phyloP scores from a whole-genome alignment of 345 rosid genomes.

The Jatropha curcas region DNA sequence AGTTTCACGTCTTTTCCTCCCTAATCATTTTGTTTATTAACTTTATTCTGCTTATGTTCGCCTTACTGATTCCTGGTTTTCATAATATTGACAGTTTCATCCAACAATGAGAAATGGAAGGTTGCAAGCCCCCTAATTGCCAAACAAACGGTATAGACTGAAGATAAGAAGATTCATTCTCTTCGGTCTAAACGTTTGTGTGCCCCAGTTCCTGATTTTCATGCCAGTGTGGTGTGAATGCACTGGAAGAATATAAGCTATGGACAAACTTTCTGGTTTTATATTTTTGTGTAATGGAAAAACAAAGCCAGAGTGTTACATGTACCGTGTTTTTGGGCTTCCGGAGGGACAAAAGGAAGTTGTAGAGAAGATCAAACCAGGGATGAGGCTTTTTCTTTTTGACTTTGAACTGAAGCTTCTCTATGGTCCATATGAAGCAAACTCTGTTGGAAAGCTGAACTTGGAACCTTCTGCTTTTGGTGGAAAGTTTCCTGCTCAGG shows the following conservation, averaged over 20 bases:
- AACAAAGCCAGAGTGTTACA: conserved; percentile 48
- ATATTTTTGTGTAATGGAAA: conserved; percentile 54
- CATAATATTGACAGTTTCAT: not conserved
- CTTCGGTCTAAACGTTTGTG: conserved; percentile 7
- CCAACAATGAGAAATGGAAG: not conserved
- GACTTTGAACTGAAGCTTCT: conserved; percentile 54
- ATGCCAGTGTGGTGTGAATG: conserved; percentile 19
- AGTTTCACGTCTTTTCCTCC: not conserved
- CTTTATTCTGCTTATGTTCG: not conserved
- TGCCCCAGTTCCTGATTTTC: not conserved
- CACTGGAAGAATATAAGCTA: not conserved
- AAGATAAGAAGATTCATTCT: not conserved
- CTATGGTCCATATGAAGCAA: conserved; percentile 49
- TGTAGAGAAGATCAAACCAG: conserved; percentile 44
- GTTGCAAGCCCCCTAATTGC: not conserved
- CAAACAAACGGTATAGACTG: not conserved
- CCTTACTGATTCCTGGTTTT: not conserved
- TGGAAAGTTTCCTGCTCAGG: conserved; percentile 55
- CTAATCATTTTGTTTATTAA: too few relatives aligned
- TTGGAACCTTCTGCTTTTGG: conserved; percentile 51
- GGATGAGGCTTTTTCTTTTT: conserved; percentile 51
- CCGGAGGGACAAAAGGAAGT: conserved; percentile 27
- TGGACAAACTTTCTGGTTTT: conserved; percentile 39
- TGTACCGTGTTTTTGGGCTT: conserved; percentile 47
- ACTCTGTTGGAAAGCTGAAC: conserved; percentile 44